These are phyloP conservation scores for Arctium minus DNA, from an alignment of 129 eudicot genomes.

Conservation along the genomic window DNA sequence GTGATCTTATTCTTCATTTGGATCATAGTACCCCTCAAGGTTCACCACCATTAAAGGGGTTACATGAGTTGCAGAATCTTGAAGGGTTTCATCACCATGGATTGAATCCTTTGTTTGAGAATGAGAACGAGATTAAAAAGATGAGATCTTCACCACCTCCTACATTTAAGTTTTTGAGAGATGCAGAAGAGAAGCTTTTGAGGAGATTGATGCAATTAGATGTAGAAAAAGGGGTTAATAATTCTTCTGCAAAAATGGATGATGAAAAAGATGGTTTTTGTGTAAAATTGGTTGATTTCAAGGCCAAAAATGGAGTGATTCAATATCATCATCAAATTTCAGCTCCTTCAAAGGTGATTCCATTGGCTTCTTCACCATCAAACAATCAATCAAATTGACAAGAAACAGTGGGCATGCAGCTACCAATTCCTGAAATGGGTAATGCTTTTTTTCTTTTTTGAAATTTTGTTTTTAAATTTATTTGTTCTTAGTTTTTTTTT, in stretches of 20 bases:
- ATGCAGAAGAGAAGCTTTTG: constrained; percentile 79
- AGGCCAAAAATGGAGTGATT: constrained; percentile 23
- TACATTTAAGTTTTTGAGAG: constrained; percentile 75
- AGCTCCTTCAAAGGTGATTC: constrained; percentile 57
- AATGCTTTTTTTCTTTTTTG: not conserved
- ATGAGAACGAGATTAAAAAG: constrained; percentile 42
- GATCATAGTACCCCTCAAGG: constrained; percentile 42
- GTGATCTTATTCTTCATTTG: constrained; percentile 50
- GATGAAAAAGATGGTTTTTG: constrained; percentile 32
- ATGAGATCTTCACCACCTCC: constrained; percentile 93
- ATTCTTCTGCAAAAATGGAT: constrained; percentile 2
- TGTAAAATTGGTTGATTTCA: constrained; percentile 18
- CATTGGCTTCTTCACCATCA: constrained; percentile 61
- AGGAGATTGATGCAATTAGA: constrained; percentile 46
- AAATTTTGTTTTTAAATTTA: not conserved
- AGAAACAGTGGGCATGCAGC: constrained; percentile 23
- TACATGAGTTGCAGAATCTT: constrained; percentile 10
- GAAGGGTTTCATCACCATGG: constrained; percentile 33
- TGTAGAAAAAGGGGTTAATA: constrained; percentile 38
- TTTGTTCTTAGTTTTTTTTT: constrained; percentile 16
- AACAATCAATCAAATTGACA: constrained; percentile 15
- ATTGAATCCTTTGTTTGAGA: constrained; percentile 57
- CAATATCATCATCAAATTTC: constrained; percentile 28
- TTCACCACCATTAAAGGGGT: constrained; percentile 25
- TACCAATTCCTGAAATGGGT: constrained; percentile 12